Evolutionary conservation across 2,329 filamentous ascomycete species (phyloP), one percentile per base, ranked within the genome.

Genomic region (Biscogniauxia mediterranea): DNA sequence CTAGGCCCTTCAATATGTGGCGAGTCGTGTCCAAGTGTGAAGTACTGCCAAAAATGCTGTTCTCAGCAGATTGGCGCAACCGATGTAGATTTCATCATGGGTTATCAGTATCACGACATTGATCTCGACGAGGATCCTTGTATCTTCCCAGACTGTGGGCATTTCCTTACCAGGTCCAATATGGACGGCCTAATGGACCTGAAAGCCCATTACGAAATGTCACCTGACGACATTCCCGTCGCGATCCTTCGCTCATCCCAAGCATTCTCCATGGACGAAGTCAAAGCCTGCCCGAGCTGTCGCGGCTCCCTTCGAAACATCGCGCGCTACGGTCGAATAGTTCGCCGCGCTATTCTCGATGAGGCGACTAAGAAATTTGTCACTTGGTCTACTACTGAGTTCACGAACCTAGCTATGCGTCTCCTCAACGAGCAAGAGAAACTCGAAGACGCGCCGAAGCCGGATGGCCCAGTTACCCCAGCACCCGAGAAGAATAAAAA

Each of bases 361-460:
- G 83, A 89, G 69, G 78, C 83, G 0, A 85, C 85, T 0, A 89
- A 88, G 73, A 87, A 85, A 63, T 87, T 90, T 69, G 81, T 88
- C n/a, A 68, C 80, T 3, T 84, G 80, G 76, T 78, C 83, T 0
- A 81, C 82, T 7, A 67, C 63, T 6, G 67, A 75, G 9, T 82
- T 78, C 60, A 64, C 77, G 0, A 68, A 75, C 3, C 74, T 86
- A 7, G 75, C 75, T 1, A 62, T 74, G 1, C 61, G 66, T 20
- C 66, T 82, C 8, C 57, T 69, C 1, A 38, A 66, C 7, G 28
- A 60, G n/a, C 66, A 70, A 19, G 54, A 58, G 19, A 46, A 46
- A 2, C 49, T 68, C 54, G 55, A 52, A 25, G 52, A 52, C 50
- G 20, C 11, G 21, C 32, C 19, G 42, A 6, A 46, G 52, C 11